A percentile compares a stretch with the other conserved stretches of the same genome.
Evolutionary conservation across 495 filamentous ascomycete genomes (phyloP).

Genomic region (Xylaria bambusicola): DNA sequence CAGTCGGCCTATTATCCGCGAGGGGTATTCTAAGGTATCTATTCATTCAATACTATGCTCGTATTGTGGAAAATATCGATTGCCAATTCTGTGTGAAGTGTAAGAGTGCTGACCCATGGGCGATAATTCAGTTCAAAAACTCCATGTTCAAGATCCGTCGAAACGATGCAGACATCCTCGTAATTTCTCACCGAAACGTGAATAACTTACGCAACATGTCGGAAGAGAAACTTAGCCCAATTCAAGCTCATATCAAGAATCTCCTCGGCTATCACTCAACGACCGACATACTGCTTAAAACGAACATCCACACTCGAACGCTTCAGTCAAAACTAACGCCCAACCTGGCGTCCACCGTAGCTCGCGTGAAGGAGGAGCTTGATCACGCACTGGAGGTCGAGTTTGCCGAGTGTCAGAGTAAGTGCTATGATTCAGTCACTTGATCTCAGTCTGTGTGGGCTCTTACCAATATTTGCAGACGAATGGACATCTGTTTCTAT

Average conservation of each 20-base stretch:
- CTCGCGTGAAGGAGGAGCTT: neutral
- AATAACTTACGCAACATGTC: neutral
- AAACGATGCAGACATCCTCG: neutral
- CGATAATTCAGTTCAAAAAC: constrained; percentile 2
- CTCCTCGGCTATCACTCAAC: neutral
- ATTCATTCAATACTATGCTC: too few relatives aligned
- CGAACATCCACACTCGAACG: neutral
- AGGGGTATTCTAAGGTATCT: neutral
- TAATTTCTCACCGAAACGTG: neutral
- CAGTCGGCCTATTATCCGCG: neutral
- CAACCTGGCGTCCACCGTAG: neutral
- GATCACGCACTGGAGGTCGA: neutral
- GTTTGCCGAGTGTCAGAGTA: neutral
- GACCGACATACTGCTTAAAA: neutral
- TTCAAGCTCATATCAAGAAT: neutral
- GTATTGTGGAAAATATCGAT: too few relatives aligned
- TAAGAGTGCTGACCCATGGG: too few relatives aligned
- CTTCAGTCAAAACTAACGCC: neutral
- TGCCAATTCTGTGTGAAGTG: too few relatives aligned
- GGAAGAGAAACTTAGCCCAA: neutral
- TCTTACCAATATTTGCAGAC: neutral
- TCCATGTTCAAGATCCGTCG: neutral
- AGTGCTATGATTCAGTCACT: neutral
- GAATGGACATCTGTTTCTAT: neutral
- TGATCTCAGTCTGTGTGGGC: neutral